Evolutionary conservation across 192 early-diverging fungal species (phyloP), one percentile per base, ranked within the genome.

Genomic region (Haplosporangium gracile): DNA sequence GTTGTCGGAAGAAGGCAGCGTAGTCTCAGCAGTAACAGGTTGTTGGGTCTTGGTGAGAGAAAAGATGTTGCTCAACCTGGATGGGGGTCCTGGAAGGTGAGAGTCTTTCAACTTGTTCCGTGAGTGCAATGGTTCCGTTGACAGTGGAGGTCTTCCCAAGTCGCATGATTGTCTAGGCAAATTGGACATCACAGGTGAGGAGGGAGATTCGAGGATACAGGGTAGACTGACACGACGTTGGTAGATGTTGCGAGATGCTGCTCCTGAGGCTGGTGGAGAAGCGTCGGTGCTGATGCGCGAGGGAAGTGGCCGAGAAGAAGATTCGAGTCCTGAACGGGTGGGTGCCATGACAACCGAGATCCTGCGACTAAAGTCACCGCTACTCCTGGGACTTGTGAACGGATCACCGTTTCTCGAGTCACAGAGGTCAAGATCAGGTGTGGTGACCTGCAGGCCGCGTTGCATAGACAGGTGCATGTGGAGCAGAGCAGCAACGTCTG

Each of bases 401-500:
- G 53, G 68, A 36, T 83, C 82, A 29, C 60, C 26, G 15, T 77
- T 75, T 26, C 51, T 34, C 32, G 43, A 60, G 11, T 74, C 78
- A 18, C 72, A 40, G 32, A 77, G 32, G 10, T 72, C 73, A 0
- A 38, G 15, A 1, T 76, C 79, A 10, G 84, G 84, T 18, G 71
- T 43, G 39, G 72, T 72, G 1, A 38, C 68, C 43, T 86, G 79
- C n/a, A 81, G 29, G 7, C 84, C 84, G 22, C 84, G 60, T 22
- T 81, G 84, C 84, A 86, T 86, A 9, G 70, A 80, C 0, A 76
- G 6, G 34, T 86, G 84, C 39, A 55, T 43, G 60, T 81, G 74
- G 24, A 86, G 75, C 9, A 86, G 11, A 73, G 68, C 89, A 20
- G 88, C 90, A 38, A 92, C 89, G 57, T 91, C 92, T 34, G 77